Conservation (phyloP, 305 asterid species). For the Fraxinus angustifolia region DNA sequence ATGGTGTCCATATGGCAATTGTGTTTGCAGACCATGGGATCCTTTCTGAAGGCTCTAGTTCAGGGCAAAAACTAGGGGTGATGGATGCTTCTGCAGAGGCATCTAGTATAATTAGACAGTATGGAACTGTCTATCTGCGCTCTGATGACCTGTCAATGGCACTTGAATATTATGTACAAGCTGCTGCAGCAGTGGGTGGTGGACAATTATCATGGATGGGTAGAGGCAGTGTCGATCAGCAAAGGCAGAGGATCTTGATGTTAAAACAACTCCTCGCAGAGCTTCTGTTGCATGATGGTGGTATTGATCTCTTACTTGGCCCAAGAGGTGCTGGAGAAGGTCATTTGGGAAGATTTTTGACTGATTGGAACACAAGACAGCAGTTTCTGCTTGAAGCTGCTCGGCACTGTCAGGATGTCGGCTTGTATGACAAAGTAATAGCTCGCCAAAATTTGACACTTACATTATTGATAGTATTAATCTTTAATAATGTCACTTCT, state of each 20-base stretch:
- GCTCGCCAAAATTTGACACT: conserved; percentile 15
- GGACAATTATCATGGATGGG: conserved; percentile 91
- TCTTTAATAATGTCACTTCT: not conserved
- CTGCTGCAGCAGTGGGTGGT: conserved; percentile 95
- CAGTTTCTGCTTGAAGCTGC: conserved; percentile 89
- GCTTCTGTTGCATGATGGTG: conserved; percentile 75
- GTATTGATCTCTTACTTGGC: conserved; percentile 75
- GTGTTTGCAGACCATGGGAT: conserved; percentile 77
- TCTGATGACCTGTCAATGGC: conserved; percentile 42
- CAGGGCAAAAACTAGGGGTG: conserved; percentile 59
- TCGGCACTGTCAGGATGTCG: conserved; percentile 71
- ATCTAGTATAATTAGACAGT: conserved; percentile 85
- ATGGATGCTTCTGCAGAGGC: conserved; percentile 87
- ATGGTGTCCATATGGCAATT: conserved; percentile 73
- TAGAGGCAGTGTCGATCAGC: conserved; percentile 76
- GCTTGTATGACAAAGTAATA: conserved; percentile 80
- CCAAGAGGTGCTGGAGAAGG: conserved; percentile 90
- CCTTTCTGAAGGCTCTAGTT: conserved; percentile 65
- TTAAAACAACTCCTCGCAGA: conserved; percentile 80
- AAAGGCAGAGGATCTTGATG: conserved; percentile 77
- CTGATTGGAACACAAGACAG: conserved; percentile 65
- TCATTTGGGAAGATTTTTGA: conserved; percentile 68
- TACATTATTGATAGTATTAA: not conserved
- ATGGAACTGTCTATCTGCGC: conserved; percentile 52
- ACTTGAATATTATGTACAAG: conserved; percentile 87